phyloP scores from a whole-genome alignment of 495 filamentous ascomycete species.

The Penicillium paradoxum region DNA sequence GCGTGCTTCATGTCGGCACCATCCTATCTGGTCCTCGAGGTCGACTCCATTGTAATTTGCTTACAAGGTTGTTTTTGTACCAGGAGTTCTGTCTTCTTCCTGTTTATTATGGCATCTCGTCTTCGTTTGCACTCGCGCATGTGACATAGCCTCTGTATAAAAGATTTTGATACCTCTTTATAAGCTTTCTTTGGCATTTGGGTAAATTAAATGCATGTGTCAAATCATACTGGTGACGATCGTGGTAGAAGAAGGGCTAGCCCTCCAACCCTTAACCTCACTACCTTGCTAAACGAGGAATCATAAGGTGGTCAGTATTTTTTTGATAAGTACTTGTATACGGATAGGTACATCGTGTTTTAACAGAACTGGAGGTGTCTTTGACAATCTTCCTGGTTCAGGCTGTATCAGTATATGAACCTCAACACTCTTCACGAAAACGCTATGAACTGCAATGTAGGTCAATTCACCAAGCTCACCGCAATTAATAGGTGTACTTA shows the following conservation, averaged over 20 bases:
- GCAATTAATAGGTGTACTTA: not conserved
- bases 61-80: conserved; percentile 12
- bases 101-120: conserved; percentile 22
- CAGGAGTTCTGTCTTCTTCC: conserved; percentile 20
- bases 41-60: conserved; percentile 8
- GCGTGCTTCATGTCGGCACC: not conserved
- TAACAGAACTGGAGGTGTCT: not conserved
- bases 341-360: no score
- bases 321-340: no score
- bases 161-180: conserved; percentile 20
- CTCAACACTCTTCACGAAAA: not conserved
- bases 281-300: no score
- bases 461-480: not conserved
- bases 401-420: not conserved
- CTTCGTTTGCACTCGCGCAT: conserved; percentile 18
- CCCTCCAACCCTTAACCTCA: no score
- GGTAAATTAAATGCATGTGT: not conserved
- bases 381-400: not conserved
- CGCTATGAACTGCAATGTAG: not conserved
- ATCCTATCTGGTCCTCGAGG: not conserved
- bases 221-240: not conserved
- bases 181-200: not conserved
- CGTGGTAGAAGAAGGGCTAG: no score
- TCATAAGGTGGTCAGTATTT: no score
- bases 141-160: conserved; percentile 34